Percentiles rank a stretch among this genome's conserved stretches.
These are phyloP conservation scores for Mycosphaerella arachidis DNA, from an alignment of 2,329 filamentous ascomycete genomes.

Conservation along the genomic window DNA sequence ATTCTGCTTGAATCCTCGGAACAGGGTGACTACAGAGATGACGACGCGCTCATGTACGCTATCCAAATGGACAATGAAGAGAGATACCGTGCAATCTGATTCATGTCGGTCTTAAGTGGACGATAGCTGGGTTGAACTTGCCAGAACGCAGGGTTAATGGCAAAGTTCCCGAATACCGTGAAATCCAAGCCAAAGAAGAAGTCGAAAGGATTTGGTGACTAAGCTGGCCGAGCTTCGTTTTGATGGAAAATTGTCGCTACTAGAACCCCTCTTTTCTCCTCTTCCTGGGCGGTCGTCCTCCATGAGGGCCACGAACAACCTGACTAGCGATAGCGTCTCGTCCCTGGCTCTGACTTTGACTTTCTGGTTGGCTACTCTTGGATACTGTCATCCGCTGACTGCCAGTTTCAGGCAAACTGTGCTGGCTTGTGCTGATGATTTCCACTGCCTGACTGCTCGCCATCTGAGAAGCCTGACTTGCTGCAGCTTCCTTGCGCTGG, in stretches of 20 bases:
- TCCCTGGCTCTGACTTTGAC: slow-evolving; percentile 4
- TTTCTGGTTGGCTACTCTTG: slow-evolving; percentile 23
- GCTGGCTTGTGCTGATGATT: slow-evolving; percentile 30
- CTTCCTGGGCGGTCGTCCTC: slow-evolving; percentile 39
- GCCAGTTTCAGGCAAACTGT: slow-evolving; percentile 5
- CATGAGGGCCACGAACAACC: slow-evolving; percentile 30
- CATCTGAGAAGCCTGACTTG: slow-evolving; percentile 22
- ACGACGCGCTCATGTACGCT: too few relatives aligned
- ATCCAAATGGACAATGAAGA: too few relatives aligned
- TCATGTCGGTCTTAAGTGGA: too few relatives aligned
- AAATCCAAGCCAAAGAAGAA: too few relatives aligned
- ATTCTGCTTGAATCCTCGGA: too few relatives aligned
- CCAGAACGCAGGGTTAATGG: too few relatives aligned
- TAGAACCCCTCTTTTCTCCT: slow-evolving; percentile 39
- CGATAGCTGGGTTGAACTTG: too few relatives aligned
- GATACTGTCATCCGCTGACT: slow-evolving; percentile 9
- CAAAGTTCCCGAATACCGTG: too few relatives aligned
- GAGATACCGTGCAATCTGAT: too few relatives aligned
- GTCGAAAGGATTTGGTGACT: too few relatives aligned
- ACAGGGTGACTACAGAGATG: too few relatives aligned
- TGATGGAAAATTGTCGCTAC: not conserved
- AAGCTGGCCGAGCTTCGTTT: not conserved
- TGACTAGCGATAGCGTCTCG: slow-evolving; percentile 28
- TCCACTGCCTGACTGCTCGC: slow-evolving; percentile 30
- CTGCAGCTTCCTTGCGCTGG: slow-evolving; percentile 38